A percentile compares a stretch with the other conserved stretches of the same genome.
These are phyloP conservation scores for Geosmithia flava DNA, from an alignment of 2,329 filamentous ascomycete genomes.

Conservation along the genomic window DNA sequence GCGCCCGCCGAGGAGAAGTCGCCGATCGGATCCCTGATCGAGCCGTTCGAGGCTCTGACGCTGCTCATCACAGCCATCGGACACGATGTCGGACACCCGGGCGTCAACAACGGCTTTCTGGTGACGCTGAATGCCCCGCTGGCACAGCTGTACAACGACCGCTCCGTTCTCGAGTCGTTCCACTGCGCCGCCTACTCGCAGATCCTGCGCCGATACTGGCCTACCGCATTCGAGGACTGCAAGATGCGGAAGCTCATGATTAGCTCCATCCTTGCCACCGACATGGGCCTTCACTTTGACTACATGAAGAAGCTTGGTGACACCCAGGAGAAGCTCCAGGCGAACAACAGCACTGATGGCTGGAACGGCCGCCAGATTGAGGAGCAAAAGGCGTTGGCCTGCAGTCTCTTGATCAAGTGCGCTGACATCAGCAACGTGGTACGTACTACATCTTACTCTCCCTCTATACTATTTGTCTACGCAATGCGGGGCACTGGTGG, in stretches of 20 bases:
- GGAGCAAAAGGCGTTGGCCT: constrained; percentile 69
- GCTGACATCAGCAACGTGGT: constrained; percentile 98
- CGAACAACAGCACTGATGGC: constrained; percentile 51
- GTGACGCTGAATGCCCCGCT: constrained; percentile 84
- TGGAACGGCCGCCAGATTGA: constrained; percentile 70
- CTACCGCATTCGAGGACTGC: constrained; percentile 62
- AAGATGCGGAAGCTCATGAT: constrained; percentile 87
- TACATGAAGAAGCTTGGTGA: constrained; percentile 87
- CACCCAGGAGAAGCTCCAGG: constrained; percentile 64
- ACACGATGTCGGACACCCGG: constrained; percentile 93
- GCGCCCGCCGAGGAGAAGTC: constrained; percentile 29
- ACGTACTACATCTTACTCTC: constrained; percentile 31
- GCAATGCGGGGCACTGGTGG: too few relatives aligned
- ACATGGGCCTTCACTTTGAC: constrained; percentile 94
- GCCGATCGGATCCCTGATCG: constrained; percentile 62
- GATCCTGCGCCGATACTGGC: constrained; percentile 88
- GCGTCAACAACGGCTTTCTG: constrained; percentile 95
- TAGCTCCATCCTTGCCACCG: constrained; percentile 91
- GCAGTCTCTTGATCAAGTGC: constrained; percentile 90
- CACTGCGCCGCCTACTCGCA: constrained; percentile 96
- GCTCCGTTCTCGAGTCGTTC: constrained; percentile 91
- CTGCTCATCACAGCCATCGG: constrained; percentile 92
- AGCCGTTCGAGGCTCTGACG: constrained; percentile 77
- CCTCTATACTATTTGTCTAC: too few relatives aligned
- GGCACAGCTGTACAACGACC: constrained; percentile 92